Conservation (phyloP, 176 grass and related monocot species). For the Oryza meyeriana region DNA sequence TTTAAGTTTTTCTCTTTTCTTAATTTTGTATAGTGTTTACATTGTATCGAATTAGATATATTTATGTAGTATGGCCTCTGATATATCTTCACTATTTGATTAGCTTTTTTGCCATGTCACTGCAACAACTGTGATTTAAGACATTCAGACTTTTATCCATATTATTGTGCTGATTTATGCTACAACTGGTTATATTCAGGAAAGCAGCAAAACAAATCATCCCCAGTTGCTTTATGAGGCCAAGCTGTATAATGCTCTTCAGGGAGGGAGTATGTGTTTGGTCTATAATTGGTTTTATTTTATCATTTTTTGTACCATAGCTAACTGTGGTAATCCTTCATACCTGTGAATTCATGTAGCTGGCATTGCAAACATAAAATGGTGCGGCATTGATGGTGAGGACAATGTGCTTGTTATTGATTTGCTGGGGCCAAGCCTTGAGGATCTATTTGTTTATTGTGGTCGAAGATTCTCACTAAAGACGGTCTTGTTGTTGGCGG, state of each 20-base stretch:
- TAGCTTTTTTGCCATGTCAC: neutral
- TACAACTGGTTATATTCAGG: slow-evolving; percentile 39
- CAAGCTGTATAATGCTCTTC: slow-evolving; percentile 77
- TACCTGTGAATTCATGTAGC: slow-evolving; percentile 44
- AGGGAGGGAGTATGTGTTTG: slow-evolving; percentile 66
- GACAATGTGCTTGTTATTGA: slow-evolving; percentile 88
- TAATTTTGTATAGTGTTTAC: neutral
- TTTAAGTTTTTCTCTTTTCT: neutral
- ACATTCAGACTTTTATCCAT: neutral
- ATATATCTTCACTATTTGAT: neutral
- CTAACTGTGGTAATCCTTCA: slow-evolving; percentile 8
- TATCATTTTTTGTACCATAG: neutral
- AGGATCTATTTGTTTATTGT: slow-evolving; percentile 81
- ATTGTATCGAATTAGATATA: neutral
- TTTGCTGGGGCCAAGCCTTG: slow-evolving; percentile 82
- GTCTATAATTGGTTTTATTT: neutral
- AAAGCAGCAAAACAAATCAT: slow-evolving; percentile 81
- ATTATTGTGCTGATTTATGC: slow-evolving; percentile 18
- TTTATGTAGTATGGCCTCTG: neutral
- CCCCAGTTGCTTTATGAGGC: slow-evolving; percentile 82
- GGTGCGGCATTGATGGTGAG: slow-evolving; percentile 69
- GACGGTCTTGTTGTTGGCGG: slow-evolving; percentile 79
- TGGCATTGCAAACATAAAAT: slow-evolving; percentile 83
- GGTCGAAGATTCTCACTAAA: slow-evolving; percentile 77
- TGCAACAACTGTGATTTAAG: neutral